Evolutionary conservation across 768 basidiomycete species (phyloP).

Genomic region (Mycena filopes): DNA sequence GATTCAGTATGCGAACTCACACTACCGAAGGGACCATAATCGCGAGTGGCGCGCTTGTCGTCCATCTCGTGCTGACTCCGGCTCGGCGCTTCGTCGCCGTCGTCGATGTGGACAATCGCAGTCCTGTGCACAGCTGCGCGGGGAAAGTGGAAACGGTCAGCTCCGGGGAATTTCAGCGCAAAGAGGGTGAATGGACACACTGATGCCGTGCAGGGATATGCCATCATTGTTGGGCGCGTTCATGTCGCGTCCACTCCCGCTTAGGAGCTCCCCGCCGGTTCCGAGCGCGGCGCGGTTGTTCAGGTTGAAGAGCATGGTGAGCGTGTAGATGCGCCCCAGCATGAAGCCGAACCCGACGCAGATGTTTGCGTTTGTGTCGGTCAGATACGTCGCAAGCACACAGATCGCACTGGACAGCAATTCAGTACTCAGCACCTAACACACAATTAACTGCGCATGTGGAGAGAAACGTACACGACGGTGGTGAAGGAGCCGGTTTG

Average conservation of each 20-base stretch:
- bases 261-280: no score
- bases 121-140: slow-evolving; percentile 9
- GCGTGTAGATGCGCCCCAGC: slow-evolving; percentile 2
- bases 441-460: not conserved
- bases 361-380: slow-evolving; percentile 7
- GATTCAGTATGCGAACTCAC: no score
- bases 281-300: not conserved
- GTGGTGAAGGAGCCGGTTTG: slow-evolving; percentile 4
- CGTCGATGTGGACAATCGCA: slow-evolving; percentile 10
- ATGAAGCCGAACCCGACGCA: slow-evolving; percentile 15
- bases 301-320: slow-evolving; percentile 9
- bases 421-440: not conserved
- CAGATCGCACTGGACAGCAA: slow-evolving; percentile 2
- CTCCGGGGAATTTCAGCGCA: not conserved
- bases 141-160: not conserved
- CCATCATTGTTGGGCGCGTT: slow-evolving; percentile 3
- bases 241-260: no score
- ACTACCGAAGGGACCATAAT: not conserved
- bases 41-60: not conserved
- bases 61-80: not conserved
- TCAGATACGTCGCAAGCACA: slow-evolving; percentile 1
- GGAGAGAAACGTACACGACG: not conserved
- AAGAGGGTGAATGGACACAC: not conserved
- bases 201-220: slow-evolving; percentile 10
- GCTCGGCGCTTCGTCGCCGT: not conserved